A percentile compares a stretch with the other conserved stretches of the same genome.
These are phyloP conservation scores for Myxozyma sirexii DNA, from an alignment of 805 yeast species.

Conservation along the genomic window DNA sequence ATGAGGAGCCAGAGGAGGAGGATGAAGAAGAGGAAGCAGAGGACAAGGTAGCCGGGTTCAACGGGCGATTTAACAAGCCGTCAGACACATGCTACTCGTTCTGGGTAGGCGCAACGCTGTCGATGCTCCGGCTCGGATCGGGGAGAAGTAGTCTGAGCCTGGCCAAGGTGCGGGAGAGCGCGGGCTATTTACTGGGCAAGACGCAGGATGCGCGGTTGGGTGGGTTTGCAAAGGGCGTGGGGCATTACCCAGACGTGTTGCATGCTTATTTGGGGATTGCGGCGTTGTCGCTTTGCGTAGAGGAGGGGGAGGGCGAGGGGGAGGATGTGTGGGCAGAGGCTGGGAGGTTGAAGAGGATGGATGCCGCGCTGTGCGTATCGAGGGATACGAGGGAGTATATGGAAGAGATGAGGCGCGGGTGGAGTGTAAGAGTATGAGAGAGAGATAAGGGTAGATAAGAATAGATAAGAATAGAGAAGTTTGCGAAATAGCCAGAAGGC, in stretches of 20 bases:
- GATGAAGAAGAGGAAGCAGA: neutral
- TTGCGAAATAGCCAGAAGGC: too few relatives aligned
- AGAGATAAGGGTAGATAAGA: too few relatives aligned
- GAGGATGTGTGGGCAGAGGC: neutral
- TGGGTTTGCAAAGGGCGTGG: slow-evolving; percentile 34
- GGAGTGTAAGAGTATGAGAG: neutral
- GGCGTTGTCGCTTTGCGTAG: slow-evolving; percentile 25
- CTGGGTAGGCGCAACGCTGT: slow-evolving; percentile 67
- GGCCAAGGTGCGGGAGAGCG: slow-evolving; percentile 1
- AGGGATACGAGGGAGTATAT: slow-evolving; percentile 3
- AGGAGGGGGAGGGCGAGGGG: neutral
- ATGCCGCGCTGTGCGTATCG: slow-evolving; percentile 22
- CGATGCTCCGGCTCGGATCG: slow-evolving; percentile 15
- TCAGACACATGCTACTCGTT: slow-evolving; percentile 98
- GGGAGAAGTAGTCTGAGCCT: neutral
- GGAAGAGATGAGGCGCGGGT: slow-evolving; percentile 13
- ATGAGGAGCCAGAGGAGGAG: neutral
- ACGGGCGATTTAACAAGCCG: slow-evolving; percentile 93
- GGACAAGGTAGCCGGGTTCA: slow-evolving; percentile 41
- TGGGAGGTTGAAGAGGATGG: slow-evolving; percentile 15
- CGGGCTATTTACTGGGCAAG: slow-evolving; percentile 13
- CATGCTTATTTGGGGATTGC: slow-evolving; percentile 35
- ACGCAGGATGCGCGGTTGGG: slow-evolving; percentile 31
- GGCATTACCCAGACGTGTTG: slow-evolving; percentile 33
- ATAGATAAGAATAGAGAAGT: too few relatives aligned